Evolutionary conservation across 495 filamentous ascomycete species (phyloP).

Genomic region (Aspergillus olivimuriae): DNA sequence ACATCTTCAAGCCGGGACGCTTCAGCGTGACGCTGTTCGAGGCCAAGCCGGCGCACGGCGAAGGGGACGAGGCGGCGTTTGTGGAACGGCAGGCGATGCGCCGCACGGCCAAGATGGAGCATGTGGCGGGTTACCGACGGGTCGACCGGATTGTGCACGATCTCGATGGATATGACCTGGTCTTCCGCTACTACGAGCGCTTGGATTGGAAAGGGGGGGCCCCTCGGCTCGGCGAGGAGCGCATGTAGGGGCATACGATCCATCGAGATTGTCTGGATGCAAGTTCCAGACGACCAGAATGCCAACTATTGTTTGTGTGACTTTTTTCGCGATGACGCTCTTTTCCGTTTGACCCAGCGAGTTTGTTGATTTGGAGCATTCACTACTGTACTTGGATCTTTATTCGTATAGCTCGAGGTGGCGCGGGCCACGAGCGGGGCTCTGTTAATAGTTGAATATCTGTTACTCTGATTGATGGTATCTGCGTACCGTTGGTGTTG

Average conservation of each 20-base stretch:
- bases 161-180: slow-evolving; percentile 92
- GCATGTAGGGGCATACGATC: slow-evolving; percentile 24
- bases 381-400: too few relatives aligned
- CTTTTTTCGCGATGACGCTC: too few relatives aligned
- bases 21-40: slow-evolving; percentile 98
- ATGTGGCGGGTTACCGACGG: slow-evolving; percentile 78
- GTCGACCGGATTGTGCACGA: slow-evolving; percentile 96
- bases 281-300: too few relatives aligned
- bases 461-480: too few relatives aligned
- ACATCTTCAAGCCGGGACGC: slow-evolving; percentile 90
- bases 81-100: slow-evolving; percentile 40
- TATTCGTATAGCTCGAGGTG: too few relatives aligned
- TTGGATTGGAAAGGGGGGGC: slow-evolving; percentile 81
- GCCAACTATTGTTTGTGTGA: slow-evolving; percentile 7
- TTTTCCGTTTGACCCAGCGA: too few relatives aligned
- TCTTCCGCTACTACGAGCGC: slow-evolving; percentile 95
- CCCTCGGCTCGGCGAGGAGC: slow-evolving; percentile 63
- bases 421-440: too few relatives aligned
- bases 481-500: too few relatives aligned
- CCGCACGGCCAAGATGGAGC: slow-evolving; percentile 67
- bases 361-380: too few relatives aligned
- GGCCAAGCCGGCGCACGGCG: slow-evolving; percentile 55
- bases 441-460: too few relatives aligned
- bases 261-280: too few relatives aligned
- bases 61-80: slow-evolving; percentile 35